Percentiles rank a stretch among this genome's conserved stretches.
phyloP scores from a whole-genome alignment of 768 basidiomycete species.

The Boletus sensibilis region DNA sequence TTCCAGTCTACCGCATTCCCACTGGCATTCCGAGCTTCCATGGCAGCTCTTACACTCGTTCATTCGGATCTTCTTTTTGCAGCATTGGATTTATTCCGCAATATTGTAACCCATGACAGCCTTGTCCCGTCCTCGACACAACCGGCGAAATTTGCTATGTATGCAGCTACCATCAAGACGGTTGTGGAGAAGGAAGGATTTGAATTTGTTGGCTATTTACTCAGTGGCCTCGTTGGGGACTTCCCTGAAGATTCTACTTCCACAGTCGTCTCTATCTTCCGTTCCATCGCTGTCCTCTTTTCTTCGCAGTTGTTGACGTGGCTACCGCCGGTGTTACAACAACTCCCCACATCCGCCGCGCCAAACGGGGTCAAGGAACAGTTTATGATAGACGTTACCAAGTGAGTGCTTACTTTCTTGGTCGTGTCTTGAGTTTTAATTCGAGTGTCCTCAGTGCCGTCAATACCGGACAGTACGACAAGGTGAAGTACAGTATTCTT shows the following conservation, averaged over 20 bases:
- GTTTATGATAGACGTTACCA: constrained; percentile 73
- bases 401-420: constrained; percentile 46
- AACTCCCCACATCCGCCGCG: constrained; percentile 58
- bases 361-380: constrained; percentile 65
- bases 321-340: constrained; percentile 70
- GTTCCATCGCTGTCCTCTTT: constrained; percentile 66
- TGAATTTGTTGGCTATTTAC: constrained; percentile 62
- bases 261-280: constrained; percentile 73
- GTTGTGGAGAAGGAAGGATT: constrained; percentile 71
- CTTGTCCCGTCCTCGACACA: constrained; percentile 48
- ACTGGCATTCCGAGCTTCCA: constrained; percentile 68
- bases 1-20: constrained; percentile 79
- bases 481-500: constrained; percentile 78
- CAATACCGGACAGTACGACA: constrained; percentile 64
- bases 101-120: constrained; percentile 72
- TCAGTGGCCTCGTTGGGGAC: constrained; percentile 78
- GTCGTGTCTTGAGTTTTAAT: neutral
- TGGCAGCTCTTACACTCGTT: constrained; percentile 80
- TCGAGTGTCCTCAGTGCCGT: constrained; percentile 50
- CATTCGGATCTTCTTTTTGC: constrained; percentile 81
- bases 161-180: constrained; percentile 58
- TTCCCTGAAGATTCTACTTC: constrained; percentile 86
- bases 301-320: constrained; percentile 66
- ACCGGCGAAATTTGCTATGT: constrained; percentile 61
- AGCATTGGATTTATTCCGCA: constrained; percentile 76